Evolutionary conservation across 495 filamentous ascomycete species (phyloP), one percentile per base, ranked within the genome.

Genomic region (Trichoderma erinaceum): DNA sequence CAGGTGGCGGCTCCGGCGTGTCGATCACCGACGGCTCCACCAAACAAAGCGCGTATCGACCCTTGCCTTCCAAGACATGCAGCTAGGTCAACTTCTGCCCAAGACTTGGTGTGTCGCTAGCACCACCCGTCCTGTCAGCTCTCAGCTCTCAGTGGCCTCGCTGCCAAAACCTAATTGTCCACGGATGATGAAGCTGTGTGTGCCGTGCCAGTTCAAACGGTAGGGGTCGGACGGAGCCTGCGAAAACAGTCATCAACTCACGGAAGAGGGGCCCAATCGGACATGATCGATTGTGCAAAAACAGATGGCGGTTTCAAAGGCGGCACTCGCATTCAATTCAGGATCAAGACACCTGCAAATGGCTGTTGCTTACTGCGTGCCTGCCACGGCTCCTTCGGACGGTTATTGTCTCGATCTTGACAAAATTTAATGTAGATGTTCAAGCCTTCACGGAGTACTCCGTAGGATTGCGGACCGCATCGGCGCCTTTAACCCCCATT

Each of bases 31-130:
- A 21, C 8, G 16, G 25, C 56, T 61, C 56, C 56, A 61, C 56
- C 56, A 61, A 61, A 61, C 56, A 61, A 61, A 61, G 5, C 56
- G 56, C 56, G 56, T 61, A 61, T 27, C 56, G 23, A 61, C 56
- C 56, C 56, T 61, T 61, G 56, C 27, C 16, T 15, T 61, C n/a
- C 27, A 18, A 61, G 56, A 61, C 56, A 61, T 61, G 56, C 56
- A 61, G 56, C 11, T 12, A 52, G 8, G 21, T 18, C 48, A 11
- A 21, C 27, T 7, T 61, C 25, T 52, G 48, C 48, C 10, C 16
- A 61, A 25, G 25, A 10, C 56, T 61, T 32, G 56, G 56, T 61
- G 56, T 61, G 56, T 61, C 11, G 12, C 56, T 61, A 61, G 12
- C 27, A 29, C n/a, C 16, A 13, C 27, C 56, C 25, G 4, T 61